These are phyloP conservation scores for Cytospora mali DNA, from an alignment of 2,329 filamentous ascomycete species.

Conservation along the genomic window DNA sequence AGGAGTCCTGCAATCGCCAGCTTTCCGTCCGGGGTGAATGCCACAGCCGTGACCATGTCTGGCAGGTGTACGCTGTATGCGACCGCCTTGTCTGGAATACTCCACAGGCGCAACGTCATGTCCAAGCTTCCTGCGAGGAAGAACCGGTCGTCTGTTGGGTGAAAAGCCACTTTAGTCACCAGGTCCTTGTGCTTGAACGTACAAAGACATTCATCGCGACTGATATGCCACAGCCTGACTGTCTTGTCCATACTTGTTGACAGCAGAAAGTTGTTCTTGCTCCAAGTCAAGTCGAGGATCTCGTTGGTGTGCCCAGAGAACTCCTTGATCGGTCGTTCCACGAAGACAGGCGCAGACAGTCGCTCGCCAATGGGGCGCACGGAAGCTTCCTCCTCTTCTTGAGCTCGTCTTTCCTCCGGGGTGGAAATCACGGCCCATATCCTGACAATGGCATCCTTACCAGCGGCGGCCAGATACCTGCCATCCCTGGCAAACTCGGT, in stretches of 20 bases:
- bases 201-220: conserved; percentile 81
- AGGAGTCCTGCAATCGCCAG: conserved; percentile 86
- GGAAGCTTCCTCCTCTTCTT: conserved; percentile 68
- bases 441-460: conserved; percentile 81
- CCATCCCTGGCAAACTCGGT: conserved; percentile 93
- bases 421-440: conserved; percentile 89
- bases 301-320: conserved; percentile 84
- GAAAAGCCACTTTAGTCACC: conserved; percentile 92
- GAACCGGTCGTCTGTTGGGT: conserved; percentile 93
- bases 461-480: conserved; percentile 86
- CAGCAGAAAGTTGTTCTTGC: conserved; percentile 96
- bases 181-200: conserved; percentile 95
- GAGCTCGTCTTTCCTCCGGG: conserved; percentile 72
- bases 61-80: conserved; percentile 76
- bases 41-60: conserved; percentile 91
- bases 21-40: conserved; percentile 90
- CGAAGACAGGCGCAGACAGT: conserved; percentile 89
- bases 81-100: conserved; percentile 93
- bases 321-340: conserved; percentile 73
- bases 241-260: conserved; percentile 99
- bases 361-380: conserved; percentile 54
- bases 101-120: conserved; percentile 87
- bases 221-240: conserved; percentile 91
- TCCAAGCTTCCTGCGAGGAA: conserved; percentile 94
- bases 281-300: conserved; percentile 92